Percentiles rank a stretch among this genome's conserved stretches.
phyloP scores from a whole-genome alignment of 257 asterid species.

The Penstemon barbatus region DNA sequence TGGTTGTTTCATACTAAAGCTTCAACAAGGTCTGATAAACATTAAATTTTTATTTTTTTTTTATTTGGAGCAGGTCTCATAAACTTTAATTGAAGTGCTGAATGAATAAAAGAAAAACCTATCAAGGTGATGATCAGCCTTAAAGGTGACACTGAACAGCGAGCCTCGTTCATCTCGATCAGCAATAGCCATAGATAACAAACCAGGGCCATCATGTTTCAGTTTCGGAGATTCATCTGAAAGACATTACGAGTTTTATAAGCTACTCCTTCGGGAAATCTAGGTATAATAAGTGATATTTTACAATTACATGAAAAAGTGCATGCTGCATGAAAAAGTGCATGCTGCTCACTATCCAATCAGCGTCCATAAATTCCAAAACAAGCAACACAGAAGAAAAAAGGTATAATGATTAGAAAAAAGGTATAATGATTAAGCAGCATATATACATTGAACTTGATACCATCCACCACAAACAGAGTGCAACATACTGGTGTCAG shows the following conservation, averaged over 20 bases:
- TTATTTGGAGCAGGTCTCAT: neutral
- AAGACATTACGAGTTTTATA: conserved; percentile 28
- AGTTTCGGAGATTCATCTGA: conserved; percentile 82
- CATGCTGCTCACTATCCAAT: conserved; percentile 3
- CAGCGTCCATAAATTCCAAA: conserved; percentile 8
- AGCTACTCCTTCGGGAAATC: conserved; percentile 21
- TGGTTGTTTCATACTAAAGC: neutral
- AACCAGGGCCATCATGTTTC: conserved; percentile 85
- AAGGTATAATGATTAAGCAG: conserved; percentile 8
- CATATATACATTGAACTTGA: neutral
- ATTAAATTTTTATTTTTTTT: neutral
- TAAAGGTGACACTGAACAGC: conserved; percentile 70
- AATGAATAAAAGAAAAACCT: conserved; percentile 50
- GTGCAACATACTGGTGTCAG: neutral
- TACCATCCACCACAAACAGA: neutral
- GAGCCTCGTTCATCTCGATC: conserved; percentile 94
- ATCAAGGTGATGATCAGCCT: conserved; percentile 93
- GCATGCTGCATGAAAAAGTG: conserved; percentile 2
- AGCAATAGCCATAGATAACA: conserved; percentile 87
- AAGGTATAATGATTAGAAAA: conserved; percentile 3
- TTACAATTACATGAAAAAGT: neutral
- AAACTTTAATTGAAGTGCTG: neutral
- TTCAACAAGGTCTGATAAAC: conserved; percentile 5
- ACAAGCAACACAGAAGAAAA: conserved; percentile 4
- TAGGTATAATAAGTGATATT: neutral